Percentiles rank a stretch among this genome's conserved stretches.
Conservation (phyloP, 2,329 filamentous ascomycete genomes). For the Ceratocystis diversiconidia region DNA sequence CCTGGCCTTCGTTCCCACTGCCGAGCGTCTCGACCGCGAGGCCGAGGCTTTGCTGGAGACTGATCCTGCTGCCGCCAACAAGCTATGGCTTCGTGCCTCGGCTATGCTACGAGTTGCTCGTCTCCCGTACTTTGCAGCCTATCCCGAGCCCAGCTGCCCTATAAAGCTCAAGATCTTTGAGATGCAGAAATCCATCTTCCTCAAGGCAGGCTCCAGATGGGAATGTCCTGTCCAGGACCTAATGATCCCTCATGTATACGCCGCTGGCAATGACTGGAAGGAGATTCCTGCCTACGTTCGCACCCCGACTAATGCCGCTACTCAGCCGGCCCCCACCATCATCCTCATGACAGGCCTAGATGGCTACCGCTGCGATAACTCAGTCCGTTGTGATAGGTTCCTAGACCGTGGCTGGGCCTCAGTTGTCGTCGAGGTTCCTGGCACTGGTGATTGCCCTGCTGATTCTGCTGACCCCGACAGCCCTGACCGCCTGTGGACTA, state of each 20-base stretch:
- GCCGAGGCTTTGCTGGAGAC: constrained; percentile 38
- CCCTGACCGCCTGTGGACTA: constrained; percentile 48
- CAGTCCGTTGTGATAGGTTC: constrained; percentile 46
- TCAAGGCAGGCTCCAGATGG: constrained; percentile 42
- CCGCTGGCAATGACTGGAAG: constrained; percentile 35
- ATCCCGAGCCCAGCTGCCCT: constrained; percentile 28
- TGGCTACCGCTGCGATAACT: constrained; percentile 50
- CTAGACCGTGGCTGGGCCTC: constrained; percentile 47
- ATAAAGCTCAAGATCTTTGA: constrained; percentile 50
- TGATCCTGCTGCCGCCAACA: constrained; percentile 40
- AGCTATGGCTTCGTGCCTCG: constrained; percentile 54
- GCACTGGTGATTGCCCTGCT: constrained; percentile 47
- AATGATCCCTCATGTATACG: constrained; percentile 42
- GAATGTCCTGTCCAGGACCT: constrained; percentile 47
- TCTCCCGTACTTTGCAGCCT: constrained; percentile 44
- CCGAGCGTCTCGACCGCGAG: constrained; percentile 38
- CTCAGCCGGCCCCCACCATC: constrained; percentile 31
- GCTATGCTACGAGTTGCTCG: constrained; percentile 60
- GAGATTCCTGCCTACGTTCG: constrained; percentile 52
- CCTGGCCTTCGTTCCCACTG: constrained; percentile 45
- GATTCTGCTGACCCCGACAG: constrained; percentile 44
- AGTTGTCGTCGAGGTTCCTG: constrained; percentile 42
- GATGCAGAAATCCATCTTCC: constrained; percentile 48
- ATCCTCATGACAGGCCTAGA: constrained; percentile 48
- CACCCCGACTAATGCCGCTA: constrained; percentile 33